phyloP scores from a whole-genome alignment of 129 eudicot genomes.

The Erigeron canadensis region DNA sequence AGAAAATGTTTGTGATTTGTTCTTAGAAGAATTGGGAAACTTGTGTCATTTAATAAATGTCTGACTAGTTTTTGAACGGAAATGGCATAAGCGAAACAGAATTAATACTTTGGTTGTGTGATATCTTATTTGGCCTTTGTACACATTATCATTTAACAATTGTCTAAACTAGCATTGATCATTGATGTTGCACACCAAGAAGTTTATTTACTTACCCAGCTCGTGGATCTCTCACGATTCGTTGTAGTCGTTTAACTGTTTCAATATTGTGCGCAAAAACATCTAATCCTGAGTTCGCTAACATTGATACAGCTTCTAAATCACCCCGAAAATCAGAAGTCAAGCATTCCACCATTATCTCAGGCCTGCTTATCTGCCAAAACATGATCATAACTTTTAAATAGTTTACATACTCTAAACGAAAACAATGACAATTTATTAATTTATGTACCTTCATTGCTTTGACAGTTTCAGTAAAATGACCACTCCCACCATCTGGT shows the following conservation, averaged over 20 bases:
- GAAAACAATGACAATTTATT: background rate
- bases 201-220: conserved; percentile 68
- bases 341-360: conserved; percentile 91
- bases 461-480: conserved; percentile 89
- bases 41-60: too few relatives aligned
- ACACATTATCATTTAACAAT: too few relatives aligned
- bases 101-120: too few relatives aligned
- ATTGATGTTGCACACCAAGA: too few relatives aligned
- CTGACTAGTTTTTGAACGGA: too few relatives aligned
- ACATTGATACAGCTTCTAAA: conserved; percentile 66
- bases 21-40: too few relatives aligned
- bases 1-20: too few relatives aligned
- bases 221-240: conserved; percentile 90
- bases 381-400: background rate
- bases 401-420: background rate
- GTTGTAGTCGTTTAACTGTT: conserved; percentile 84
- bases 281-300: conserved; percentile 87
- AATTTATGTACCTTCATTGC: conserved; percentile 66
- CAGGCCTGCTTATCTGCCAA: conserved; percentile 74
- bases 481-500: conserved; percentile 97
- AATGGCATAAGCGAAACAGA: too few relatives aligned
- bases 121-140: too few relatives aligned
- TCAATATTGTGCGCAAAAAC: conserved; percentile 94
- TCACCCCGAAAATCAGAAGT: conserved; percentile 97
- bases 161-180: too few relatives aligned